Conservation (phyloP, 805 yeast species). For the Monosporozyma siamensis region DNA sequence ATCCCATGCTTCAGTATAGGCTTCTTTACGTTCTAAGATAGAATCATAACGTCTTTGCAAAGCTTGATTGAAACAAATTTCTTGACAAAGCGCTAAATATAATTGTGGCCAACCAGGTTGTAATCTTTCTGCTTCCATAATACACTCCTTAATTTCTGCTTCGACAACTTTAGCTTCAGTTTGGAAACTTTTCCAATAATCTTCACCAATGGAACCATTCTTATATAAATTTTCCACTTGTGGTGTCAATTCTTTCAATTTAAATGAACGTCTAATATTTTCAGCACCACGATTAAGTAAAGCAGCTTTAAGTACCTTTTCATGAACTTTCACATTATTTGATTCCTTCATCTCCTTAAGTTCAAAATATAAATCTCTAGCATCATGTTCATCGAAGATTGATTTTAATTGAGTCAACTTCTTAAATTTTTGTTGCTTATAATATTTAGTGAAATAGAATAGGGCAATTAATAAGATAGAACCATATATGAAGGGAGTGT, state of each 20-base stretch:
- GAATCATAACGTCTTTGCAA: slow-evolving; percentile 59
- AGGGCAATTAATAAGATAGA: slow-evolving; percentile 58
- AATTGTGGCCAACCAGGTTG: slow-evolving; percentile 75
- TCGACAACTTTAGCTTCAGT: slow-evolving; percentile 73
- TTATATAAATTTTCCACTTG: slow-evolving; percentile 66
- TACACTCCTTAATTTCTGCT: slow-evolving; percentile 67
- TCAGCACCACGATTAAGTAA: slow-evolving; percentile 71
- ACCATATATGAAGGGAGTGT: slow-evolving; percentile 71
- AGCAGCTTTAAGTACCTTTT: slow-evolving; percentile 65
- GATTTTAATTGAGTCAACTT: slow-evolving; percentile 56
- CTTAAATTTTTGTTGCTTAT: slow-evolving; percentile 46
- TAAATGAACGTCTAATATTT: slow-evolving; percentile 72
- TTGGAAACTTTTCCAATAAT: slow-evolving; percentile 67
- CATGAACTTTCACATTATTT: slow-evolving; percentile 47
- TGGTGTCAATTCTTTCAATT: slow-evolving; percentile 69
- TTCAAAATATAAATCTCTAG: slow-evolving; percentile 53
- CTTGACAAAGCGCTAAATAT: slow-evolving; percentile 73
- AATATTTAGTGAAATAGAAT: slow-evolving; percentile 56
- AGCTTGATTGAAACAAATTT: slow-evolving; percentile 88
- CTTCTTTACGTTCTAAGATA: slow-evolving; percentile 33
- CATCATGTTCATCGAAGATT: slow-evolving; percentile 60
- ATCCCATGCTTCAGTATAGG: slow-evolving; percentile 25
- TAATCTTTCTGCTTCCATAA: slow-evolving; percentile 60
- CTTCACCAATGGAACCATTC: slow-evolving; percentile 87
- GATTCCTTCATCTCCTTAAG: slow-evolving; percentile 37